Conservation (phyloP, 2,329 filamentous ascomycete genomes). For the Alternaria sp. region DNA sequence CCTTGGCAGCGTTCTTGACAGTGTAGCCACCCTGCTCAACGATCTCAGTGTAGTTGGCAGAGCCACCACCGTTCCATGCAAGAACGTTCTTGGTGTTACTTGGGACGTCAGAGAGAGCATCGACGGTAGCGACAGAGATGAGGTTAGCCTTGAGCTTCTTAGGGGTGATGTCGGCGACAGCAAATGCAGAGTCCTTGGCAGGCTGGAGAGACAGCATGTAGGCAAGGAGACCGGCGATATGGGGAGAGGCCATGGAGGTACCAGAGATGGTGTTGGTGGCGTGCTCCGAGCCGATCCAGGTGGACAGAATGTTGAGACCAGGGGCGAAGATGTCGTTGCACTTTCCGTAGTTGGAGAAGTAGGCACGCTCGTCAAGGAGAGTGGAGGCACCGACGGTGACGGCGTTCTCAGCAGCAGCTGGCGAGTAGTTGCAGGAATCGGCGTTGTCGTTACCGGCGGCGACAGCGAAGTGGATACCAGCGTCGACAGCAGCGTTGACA, state of each 20-base stretch:
- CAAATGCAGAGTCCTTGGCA: constrained; percentile 85
- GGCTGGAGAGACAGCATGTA: constrained; percentile 98
- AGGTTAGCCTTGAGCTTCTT: constrained; percentile 92
- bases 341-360: constrained; percentile 99
- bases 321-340: constrained; percentile 99
- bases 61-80: constrained; percentile 98
- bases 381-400: constrained; percentile 96
- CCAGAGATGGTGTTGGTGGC: constrained; percentile 99
- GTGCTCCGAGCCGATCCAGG: constrained; percentile 96
- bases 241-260: constrained; percentile 98
- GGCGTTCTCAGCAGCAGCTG: constrained; percentile 87
- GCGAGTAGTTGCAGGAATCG: constrained; percentile 99
- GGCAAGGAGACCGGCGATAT: constrained; percentile 94
- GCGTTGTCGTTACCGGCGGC: constrained; percentile 99
- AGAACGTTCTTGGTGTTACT: constrained; percentile 90
- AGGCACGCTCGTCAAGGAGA: constrained; percentile 92
- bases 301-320: constrained; percentile 94
- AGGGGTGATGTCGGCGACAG: constrained; percentile 87
- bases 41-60: constrained; percentile 87
- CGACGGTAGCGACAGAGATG: constrained; percentile 81
- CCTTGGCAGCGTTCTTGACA: constrained; percentile 48
- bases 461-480: constrained; percentile 96
- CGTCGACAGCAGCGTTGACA: constrained; percentile 90
- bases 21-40: constrained; percentile 76
- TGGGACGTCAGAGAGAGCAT: constrained; percentile 81